Base-by-base conservation (phyloP, 352 stramenopile species). In the Pythium myriotylum region DNA sequence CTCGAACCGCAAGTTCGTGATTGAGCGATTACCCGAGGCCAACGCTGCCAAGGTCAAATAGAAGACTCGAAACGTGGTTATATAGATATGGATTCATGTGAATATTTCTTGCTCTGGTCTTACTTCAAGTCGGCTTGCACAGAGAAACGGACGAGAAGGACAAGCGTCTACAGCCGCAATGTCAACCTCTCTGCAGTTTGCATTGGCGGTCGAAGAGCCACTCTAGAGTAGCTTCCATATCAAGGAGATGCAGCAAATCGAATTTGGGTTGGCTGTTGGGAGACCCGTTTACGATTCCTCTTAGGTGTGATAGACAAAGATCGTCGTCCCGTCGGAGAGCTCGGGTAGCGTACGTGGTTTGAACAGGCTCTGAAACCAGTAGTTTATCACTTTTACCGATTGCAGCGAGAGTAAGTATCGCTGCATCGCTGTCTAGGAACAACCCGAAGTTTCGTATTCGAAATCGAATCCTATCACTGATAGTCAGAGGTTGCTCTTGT, bases 1-100 rank as follows among this genome's bases (percentile, higher is more conserved):
- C 65, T 97, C 92, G 61, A 98, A 97, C 70, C 97, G 97, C 73
- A 98, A 98, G 68, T 99, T 99, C 81, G 98, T 97, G 47, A 98
- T 99, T 32, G 98, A 99, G 76, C 84, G 98, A 39, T 98, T 99
- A 89, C 97, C 97, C 12, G 97, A 99, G 81, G 97, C 97, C 24
- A 95, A 95, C 59, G 86, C 86, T 16, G 84, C 85, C 67, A 92
- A 93, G 64, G 80, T 95, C 74, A 94, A 95, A 70, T 94, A 91
- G 70, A 49, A 20, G 8, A 10, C 22, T 22, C 45, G 45, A 22
- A 33, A 19, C 37, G n/a, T 43, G 37, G 37, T 17, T 43, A 50
- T 54, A 35, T 48, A 32, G 12, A 47, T 17, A 47, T 55, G 19
- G 3, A 33, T 45, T 32, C 19, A 54, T 24, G 10, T n/a, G 23